Evolutionary conservation across 2,329 filamentous ascomycete genomes (phyloP), one percentile per base, ranked within the genome.

Genomic region (Colletotrichum destructivum): DNA sequence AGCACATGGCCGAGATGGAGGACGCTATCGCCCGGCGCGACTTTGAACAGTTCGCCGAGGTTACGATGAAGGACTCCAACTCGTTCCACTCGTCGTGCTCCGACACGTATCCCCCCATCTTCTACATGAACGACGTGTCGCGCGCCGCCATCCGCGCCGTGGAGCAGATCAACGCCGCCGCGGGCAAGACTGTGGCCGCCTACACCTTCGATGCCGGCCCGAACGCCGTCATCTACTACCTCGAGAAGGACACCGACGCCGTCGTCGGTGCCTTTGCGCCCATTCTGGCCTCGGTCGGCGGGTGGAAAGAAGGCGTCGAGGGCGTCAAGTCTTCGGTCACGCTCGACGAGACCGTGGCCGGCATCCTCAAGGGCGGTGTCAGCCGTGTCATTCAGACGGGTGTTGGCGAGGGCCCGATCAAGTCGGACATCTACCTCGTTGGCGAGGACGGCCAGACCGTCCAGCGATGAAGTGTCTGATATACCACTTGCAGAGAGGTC

Each of bases 141-240:
- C 88, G 93, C 47, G 94, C 96, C 1, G 95, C 96, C 7, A 94
- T 99, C 72, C 89, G 94, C 63, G 91, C 94, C 18, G 95, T 98
- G 40, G 95, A 99, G 85, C 89, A 91, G 76, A 94, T 98, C 84
- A 99, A 99, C 80, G 87, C 88, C 65, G 88, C 88, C 31, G 94
- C 93, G 5, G 95, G 94, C 65, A 92, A 91, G 84, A 91, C 89
- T 0, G 88, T 98, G 21, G 95, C 94, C 4, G 96, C 96, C 4
- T 99, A 99, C 82, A 99, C 96, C 0, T 99, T 98, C 78, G 96
- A 99, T 80, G 96, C 96, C 0, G 96, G 96, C 63, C 96, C 96
- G 66, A 99, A 99, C 83, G 95, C 95, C 51, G 97, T 99, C 62
- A 91, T 99, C 62, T 99, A 99, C 87, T 98, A 97, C 80, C 89